Evolutionary conservation across 805 yeast genomes (phyloP).

Genomic region (Candida verbasci): DNA sequence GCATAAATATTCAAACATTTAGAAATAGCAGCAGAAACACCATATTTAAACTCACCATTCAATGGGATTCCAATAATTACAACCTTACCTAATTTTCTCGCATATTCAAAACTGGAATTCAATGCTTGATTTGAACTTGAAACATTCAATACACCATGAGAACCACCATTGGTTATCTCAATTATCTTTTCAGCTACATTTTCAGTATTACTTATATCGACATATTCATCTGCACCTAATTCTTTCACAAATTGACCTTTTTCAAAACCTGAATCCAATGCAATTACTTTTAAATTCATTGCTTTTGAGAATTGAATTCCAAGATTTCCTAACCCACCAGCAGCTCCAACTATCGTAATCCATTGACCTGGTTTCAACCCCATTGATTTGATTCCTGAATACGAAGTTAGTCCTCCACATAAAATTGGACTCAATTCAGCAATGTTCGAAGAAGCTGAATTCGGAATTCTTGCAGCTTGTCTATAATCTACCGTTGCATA

Average conservation of each 20-base stretch:
- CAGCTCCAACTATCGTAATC: slow-evolving; percentile 77
- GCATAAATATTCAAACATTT: slow-evolving; percentile 71
- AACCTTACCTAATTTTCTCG: slow-evolving; percentile 30
- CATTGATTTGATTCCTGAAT: slow-evolving; percentile 85
- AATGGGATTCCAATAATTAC: slow-evolving; percentile 71
- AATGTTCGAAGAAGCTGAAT: slow-evolving; percentile 66
- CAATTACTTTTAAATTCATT: slow-evolving; percentile 70
- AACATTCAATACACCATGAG: slow-evolving; percentile 72
- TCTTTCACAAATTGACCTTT: slow-evolving; percentile 50
- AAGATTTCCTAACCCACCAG: slow-evolving; percentile 74
- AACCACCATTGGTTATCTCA: slow-evolving; percentile 65
- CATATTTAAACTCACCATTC: slow-evolving; percentile 65
- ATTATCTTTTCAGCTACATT: slow-evolving; percentile 53
- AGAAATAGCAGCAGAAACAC: slow-evolving; percentile 70
- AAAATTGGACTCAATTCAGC: slow-evolving; percentile 77
- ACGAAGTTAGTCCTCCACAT: slow-evolving; percentile 90
- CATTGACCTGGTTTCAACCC: slow-evolving; percentile 65
- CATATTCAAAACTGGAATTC: slow-evolving; percentile 50
- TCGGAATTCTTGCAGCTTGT: slow-evolving; percentile 80
- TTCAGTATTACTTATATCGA: slow-evolving; percentile 54
- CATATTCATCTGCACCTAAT: slow-evolving; percentile 64
- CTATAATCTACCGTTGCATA: slow-evolving; percentile 85
- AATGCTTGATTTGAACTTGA: slow-evolving; percentile 71
- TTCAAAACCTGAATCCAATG: slow-evolving; percentile 66
- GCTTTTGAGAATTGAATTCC: slow-evolving; percentile 74